Evolutionary conservation across 1,139 yeast species (phyloP), one percentile per base, ranked within the genome.

Genomic region (Pichia sp.): DNA sequence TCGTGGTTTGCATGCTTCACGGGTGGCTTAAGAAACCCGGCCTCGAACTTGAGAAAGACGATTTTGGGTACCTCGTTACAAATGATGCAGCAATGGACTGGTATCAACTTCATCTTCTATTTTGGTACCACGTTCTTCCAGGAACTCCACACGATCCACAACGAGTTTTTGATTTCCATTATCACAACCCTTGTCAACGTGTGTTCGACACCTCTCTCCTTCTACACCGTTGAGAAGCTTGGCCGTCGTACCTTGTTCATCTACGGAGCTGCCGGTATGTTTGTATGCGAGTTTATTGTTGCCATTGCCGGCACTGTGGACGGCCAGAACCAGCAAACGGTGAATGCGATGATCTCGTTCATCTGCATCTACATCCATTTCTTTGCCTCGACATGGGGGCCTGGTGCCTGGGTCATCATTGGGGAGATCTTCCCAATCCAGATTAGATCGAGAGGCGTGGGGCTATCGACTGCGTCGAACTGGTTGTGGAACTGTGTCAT

Each of bases 81-180:
- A 64, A 79, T 81, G 63, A 77, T 82, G 74, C 88, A 84, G 72
- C 90, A 85, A 71, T 77, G 84, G 74, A 83, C 89, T 52, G 92
- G 91, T 71, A 77, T 84, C 65, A 85, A 85, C 73, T 86, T 85
- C 67, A 80, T 85, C 65, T 83, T 83, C 69, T 83, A 83, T 73
- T 84, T 75, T 61, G 87, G 88, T 66, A 84, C 89, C 27, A 77
- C 85, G 36, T 82, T 84, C 72, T 83, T 83, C 75, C 66, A 71
- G 60, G 71, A 75, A 63, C 70, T 75, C 54, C 81, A 85, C 51
- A 80, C 82, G 62, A 80, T 81, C 61, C 48, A 68, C 12, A 75
- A 78, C 58, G 72, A 75, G 51, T 73, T 78, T 61, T 61, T 77
- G 51, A 77, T 76, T 52, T 67, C 84, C 34, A 75, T 84, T 60